A percentile compares a stretch with the other conserved stretches of the same genome.
phyloP scores from a whole-genome alignment of 2,329 filamentous ascomycete species.

The Trichoderma koningiopsis region DNA sequence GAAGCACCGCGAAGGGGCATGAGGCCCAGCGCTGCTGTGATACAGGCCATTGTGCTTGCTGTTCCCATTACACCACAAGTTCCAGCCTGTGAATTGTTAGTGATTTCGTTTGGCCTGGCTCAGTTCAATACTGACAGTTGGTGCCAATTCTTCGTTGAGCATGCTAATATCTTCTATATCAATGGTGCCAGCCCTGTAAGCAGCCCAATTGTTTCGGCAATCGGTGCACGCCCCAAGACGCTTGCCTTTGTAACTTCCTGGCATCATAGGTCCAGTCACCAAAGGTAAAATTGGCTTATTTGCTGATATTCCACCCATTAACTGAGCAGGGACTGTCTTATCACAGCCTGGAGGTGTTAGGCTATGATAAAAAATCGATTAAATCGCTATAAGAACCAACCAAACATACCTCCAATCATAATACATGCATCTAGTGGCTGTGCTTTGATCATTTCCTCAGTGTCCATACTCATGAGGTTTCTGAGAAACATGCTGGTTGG shows the following conservation, averaged over 20 bases:
- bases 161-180: slow-evolving; percentile 72
- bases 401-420: slow-evolving; percentile 61
- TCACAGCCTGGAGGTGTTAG: slow-evolving; percentile 61
- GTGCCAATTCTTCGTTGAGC: slow-evolving; percentile 73
- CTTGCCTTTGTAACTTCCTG: slow-evolving; percentile 64
- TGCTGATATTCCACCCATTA: slow-evolving; percentile 75
- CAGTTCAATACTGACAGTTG: slow-evolving; percentile 55
- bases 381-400: not conserved
- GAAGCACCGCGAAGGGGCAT: slow-evolving; percentile 73
- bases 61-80: slow-evolving; percentile 93
- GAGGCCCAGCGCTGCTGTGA: slow-evolving; percentile 80
- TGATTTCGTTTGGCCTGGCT: not conserved
- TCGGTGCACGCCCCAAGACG: slow-evolving; percentile 75
- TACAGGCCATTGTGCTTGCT: slow-evolving; percentile 85
- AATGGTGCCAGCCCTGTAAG: slow-evolving; percentile 65
- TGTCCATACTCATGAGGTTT: slow-evolving; percentile 79
- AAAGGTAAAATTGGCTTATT: slow-evolving; percentile 71
- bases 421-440: slow-evolving; percentile 71
- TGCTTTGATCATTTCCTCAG: slow-evolving; percentile 74
- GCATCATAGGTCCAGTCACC: slow-evolving; percentile 75
- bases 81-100: slow-evolving; percentile 53
- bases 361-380: not conserved
- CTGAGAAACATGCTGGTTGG: slow-evolving; percentile 76
- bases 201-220: slow-evolving; percentile 73
- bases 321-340: slow-evolving; percentile 72